A percentile compares a stretch with the other conserved stretches of the same genome.
Conservation (phyloP, 352 stramenopile genomes). For the Aphanomyces invadans region DNA sequence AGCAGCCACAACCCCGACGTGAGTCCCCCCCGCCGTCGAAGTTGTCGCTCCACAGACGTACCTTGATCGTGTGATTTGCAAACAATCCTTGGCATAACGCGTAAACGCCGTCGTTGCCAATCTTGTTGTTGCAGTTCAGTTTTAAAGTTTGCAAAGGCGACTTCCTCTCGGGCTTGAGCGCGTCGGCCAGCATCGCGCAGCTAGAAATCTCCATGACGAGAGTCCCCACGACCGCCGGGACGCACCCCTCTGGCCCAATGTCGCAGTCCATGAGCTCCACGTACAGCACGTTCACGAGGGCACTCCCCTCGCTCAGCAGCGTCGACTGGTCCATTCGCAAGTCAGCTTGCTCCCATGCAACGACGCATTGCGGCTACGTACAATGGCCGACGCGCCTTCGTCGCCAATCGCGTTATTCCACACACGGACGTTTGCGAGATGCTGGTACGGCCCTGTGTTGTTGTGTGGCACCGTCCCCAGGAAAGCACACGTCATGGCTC, state of each 20-base stretch:
- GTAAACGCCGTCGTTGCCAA: conserved; percentile 45
- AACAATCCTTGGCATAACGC: conserved; percentile 64
- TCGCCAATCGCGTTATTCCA: conserved; percentile 76
- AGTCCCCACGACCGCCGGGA: not conserved
- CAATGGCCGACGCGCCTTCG: conserved; percentile 59
- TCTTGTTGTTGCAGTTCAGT: conserved; percentile 58
- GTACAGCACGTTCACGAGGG: conserved; percentile 56
- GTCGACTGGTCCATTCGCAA: conserved; percentile 8
- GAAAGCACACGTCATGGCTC: conserved; percentile 58
- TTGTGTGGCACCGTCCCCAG: conserved; percentile 58
- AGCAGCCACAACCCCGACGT: no score
- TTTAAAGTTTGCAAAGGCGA: conserved; percentile 64
- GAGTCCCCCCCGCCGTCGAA: not conserved
- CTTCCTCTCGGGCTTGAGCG: conserved; percentile 41
- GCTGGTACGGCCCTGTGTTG: conserved; percentile 49
- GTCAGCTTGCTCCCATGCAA: no score
- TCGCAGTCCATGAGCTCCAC: conserved; percentile 68
- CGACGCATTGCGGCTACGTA: no score
- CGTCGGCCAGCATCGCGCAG: conserved; percentile 48
- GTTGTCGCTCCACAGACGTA: conserved; percentile 21
- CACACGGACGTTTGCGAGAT: conserved; percentile 66
- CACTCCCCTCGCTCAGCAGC: conserved; percentile 20
- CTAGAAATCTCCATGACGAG: conserved; percentile 22
- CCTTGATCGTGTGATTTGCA: conserved; percentile 55
- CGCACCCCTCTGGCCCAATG: conserved; percentile 49